Conservation (phyloP, 805 yeast species). For the Candida fluviatilis region DNA sequence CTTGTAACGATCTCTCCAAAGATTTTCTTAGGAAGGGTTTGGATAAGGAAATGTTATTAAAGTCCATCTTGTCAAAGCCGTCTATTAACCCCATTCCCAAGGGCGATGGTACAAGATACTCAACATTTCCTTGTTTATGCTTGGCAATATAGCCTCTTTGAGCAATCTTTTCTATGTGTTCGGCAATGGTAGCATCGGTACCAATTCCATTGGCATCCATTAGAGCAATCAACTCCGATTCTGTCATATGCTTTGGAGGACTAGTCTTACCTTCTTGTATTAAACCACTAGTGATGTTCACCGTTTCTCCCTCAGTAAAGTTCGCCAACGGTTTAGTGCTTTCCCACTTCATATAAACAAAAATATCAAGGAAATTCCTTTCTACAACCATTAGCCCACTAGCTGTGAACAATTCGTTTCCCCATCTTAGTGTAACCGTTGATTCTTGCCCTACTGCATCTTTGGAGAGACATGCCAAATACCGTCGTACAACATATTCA, state of each 20-base stretch:
- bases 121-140: slow-evolving; percentile 31
- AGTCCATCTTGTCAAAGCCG: slow-evolving; percentile 78
- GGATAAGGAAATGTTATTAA: slow-evolving; percentile 57
- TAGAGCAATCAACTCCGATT: slow-evolving; percentile 81
- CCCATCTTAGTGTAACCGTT: slow-evolving; percentile 68
- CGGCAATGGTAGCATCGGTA: slow-evolving; percentile 98
- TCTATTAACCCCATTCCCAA: slow-evolving; percentile 85
- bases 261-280: slow-evolving; percentile 72
- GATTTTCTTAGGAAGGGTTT: slow-evolving; percentile 84
- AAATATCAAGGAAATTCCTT: slow-evolving; percentile 76
- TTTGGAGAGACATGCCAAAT: slow-evolving; percentile 85
- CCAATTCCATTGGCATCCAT: slow-evolving; percentile 99
- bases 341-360: slow-evolving; percentile 76
- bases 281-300: slow-evolving; percentile 53
- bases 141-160: slow-evolving; percentile 62
- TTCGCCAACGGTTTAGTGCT: slow-evolving; percentile 60
- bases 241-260: slow-evolving; percentile 83
- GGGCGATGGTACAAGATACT: slow-evolving; percentile 66
- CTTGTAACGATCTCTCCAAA: slow-evolving; percentile 62
- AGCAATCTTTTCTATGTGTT: slow-evolving; percentile 82
- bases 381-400: slow-evolving; percentile 73
- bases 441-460: slow-evolving; percentile 82
- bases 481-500: slow-evolving; percentile 80
- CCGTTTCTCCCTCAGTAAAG: slow-evolving; percentile 52
- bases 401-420: slow-evolving; percentile 64